Base-by-base conservation (phyloP, 352 stramenopile genomes). In the Globisporangium splendens region DNA sequence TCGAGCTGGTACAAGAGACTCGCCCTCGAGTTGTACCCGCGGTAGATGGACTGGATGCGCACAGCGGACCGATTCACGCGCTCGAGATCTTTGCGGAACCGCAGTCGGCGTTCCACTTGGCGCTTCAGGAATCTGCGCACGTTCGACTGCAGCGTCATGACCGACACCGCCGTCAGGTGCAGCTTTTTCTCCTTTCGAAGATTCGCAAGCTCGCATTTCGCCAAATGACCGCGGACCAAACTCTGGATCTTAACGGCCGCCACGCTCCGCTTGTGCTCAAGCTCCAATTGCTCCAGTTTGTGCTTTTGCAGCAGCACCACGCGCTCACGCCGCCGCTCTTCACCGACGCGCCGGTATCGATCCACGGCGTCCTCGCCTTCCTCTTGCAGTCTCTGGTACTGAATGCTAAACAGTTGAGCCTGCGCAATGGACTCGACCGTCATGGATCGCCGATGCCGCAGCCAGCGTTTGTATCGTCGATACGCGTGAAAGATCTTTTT, bases 121-220 rank as follows among this genome's bases (percentile, higher is more conserved):
- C 61, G 33, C 17, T 66, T 72, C 10, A 88, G 49, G 48, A 83
- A 84, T 28, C 65, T 73, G 28, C 84, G 84, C 18, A 87, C 88
- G 28, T 66, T 81, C 22, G 74, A 89, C 62, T 94, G 84, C 35
- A 94, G 86, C 6, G 72, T 70, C 59, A 88, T 89, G 15, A 69
- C 77, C 6, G 75, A 80, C 24, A 80, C 73, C 0, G 79, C 74
- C 7, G 75, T 72, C 48, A 82, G 52, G n/a, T 89, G 76, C 0
- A 78, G 72, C 4, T 78, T 77, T 13, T 71, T 73, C 54, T 89
- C 76, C 31, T 79, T 61, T 2, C 74, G 56, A 14, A 86, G 46
- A 5, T 48, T 38, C 8, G 58, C 50, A 0, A 60, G 70, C 49
- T 72, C 50, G 3, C 62, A 61, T 22, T 76, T 69, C 2, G 76